Percentiles rank a stretch among this genome's conserved stretches.
Conservation (phyloP, 257 asterid genomes). For the Paraleonurus japonicus region DNA sequence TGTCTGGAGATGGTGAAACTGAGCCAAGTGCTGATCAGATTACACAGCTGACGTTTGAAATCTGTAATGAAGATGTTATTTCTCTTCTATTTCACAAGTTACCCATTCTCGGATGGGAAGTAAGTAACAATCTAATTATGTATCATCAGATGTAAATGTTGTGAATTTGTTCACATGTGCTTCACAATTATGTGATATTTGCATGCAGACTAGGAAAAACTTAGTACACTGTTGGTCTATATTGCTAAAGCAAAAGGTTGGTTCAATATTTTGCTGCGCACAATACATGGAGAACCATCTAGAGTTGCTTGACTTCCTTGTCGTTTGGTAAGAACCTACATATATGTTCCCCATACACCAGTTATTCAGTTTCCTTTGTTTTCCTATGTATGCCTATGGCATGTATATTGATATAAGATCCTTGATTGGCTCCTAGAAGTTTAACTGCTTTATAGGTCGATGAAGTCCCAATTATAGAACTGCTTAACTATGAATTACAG, state of each 20-base stretch:
- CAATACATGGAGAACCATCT: constrained; percentile 91
- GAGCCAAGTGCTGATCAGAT: constrained; percentile 85
- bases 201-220: constrained; percentile 76
- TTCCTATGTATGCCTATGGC: constrained; percentile 16
- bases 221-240: constrained; percentile 91
- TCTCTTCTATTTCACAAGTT: constrained; percentile 87
- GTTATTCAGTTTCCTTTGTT: not conserved
- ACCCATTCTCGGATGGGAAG: constrained; percentile 96
- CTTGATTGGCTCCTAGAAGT: not conserved
- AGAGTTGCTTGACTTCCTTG: constrained; percentile 95
- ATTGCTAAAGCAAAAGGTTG: constrained; percentile 87
- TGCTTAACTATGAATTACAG: constrained; percentile 14
- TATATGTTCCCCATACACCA: not conserved
- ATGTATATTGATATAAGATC: not conserved
- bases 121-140: constrained; percentile 37
- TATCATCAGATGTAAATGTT: constrained; percentile 6
- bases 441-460: not conserved
- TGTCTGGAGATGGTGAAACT: constrained; percentile 86
- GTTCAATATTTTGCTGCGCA: constrained; percentile 58
- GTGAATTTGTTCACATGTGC: constrained; percentile 18
- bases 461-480: not conserved
- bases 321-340: constrained; percentile 65
- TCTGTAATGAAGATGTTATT: constrained; percentile 79
- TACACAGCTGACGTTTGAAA: constrained; percentile 72
- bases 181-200: constrained; percentile 31